Evolutionary conservation across 1,284 basidiomycete species (phyloP).

Genomic region (Ganoderma leucocontextum): DNA sequence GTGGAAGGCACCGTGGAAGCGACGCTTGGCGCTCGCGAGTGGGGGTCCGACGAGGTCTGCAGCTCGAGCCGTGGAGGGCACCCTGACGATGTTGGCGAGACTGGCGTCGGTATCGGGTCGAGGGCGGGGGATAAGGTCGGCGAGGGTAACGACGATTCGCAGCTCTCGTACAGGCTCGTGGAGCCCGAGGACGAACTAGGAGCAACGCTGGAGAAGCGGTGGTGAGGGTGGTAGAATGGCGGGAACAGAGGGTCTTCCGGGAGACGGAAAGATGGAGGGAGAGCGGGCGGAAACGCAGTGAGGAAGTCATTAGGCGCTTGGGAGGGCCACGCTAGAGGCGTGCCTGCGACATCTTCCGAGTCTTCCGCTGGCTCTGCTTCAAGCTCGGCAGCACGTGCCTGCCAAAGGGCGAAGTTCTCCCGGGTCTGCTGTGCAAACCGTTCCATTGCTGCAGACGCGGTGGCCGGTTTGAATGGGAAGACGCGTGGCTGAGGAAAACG

Average conservation of each 20-base stretch:
- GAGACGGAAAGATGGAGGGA: constrained; percentile 50
- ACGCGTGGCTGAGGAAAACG: not conserved
- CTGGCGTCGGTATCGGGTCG: constrained; percentile 15
- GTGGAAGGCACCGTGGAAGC: constrained; percentile 35
- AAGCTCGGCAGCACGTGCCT: constrained; percentile 56
- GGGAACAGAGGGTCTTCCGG: constrained; percentile 31
- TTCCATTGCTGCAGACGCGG: constrained; percentile 60
- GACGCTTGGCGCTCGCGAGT: constrained; percentile 39
- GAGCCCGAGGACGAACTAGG: constrained; percentile 30
- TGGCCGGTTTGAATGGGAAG: not conserved
- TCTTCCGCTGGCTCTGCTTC: constrained; percentile 26
- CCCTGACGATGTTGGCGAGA: constrained; percentile 19
- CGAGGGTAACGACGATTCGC: constrained; percentile 41
- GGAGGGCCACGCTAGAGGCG: constrained; percentile 39
- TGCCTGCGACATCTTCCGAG: constrained; percentile 15
- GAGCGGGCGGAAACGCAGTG: constrained; percentile 67
- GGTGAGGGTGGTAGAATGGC: constrained; percentile 26
- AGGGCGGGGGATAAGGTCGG: constrained; percentile 32
- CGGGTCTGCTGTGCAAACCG: constrained; percentile 69
- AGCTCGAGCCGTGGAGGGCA: constrained; percentile 37
- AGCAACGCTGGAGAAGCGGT: constrained; percentile 23
- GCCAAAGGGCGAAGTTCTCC: constrained; percentile 74
- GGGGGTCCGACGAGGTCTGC: constrained; percentile 4
- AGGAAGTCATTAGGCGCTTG: constrained; percentile 60
- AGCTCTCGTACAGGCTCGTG: constrained; percentile 41